A percentile compares a stretch with the other conserved stretches of the same genome.
These are phyloP conservation scores for Chrysanthemum makinoi DNA, from an alignment of 129 eudicot genomes.

Conservation along the genomic window DNA sequence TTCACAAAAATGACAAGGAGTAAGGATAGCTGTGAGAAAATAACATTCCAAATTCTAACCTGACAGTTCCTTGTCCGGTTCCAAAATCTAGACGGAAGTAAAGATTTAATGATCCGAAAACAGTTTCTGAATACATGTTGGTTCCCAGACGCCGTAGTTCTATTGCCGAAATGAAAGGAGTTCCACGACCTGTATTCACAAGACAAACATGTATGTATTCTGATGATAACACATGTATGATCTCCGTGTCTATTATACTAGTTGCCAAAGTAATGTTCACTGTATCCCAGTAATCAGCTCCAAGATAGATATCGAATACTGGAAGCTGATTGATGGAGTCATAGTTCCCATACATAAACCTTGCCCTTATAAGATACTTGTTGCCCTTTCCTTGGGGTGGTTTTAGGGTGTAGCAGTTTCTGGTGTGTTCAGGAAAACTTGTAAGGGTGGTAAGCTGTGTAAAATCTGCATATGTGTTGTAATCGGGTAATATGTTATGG, in stretches of 20 bases:
- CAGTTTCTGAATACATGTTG: conserved; percentile 20
- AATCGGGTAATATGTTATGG: conserved; percentile 17
- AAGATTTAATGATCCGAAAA: conserved; percentile 19
- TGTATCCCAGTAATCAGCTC: conserved; percentile 38
- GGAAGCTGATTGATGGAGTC: conserved; percentile 18
- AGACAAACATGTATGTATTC: conserved; percentile 45
- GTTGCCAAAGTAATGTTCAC: conserved; percentile 9
- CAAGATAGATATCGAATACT: conserved; percentile 45
- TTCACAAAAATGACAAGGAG: too few relatives aligned
- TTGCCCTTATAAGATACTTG: conserved; percentile 38
- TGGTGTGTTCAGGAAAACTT: conserved; percentile 52
- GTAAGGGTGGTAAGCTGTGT: conserved; percentile 37
- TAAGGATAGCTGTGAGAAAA: not conserved
- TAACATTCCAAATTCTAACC: conserved; percentile 11
- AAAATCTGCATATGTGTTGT: not conserved
- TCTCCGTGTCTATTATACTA: conserved; percentile 16
- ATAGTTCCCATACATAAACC: conserved; percentile 60
- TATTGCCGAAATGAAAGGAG: conserved; percentile 46
- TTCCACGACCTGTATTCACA: conserved; percentile 35
- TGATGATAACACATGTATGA: conserved; percentile 37
- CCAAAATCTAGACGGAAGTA: conserved; percentile 7
- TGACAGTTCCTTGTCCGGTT: not conserved
- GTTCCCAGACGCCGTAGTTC: conserved; percentile 37
- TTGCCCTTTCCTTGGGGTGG: conserved; percentile 40
- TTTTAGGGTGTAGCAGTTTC: conserved; percentile 54